Percentiles rank a stretch among this genome's conserved stretches.
These are phyloP conservation scores for Pseudodiploospora longispora DNA, from an alignment of 2,329 filamentous ascomycete species.

Conservation along the genomic window DNA sequence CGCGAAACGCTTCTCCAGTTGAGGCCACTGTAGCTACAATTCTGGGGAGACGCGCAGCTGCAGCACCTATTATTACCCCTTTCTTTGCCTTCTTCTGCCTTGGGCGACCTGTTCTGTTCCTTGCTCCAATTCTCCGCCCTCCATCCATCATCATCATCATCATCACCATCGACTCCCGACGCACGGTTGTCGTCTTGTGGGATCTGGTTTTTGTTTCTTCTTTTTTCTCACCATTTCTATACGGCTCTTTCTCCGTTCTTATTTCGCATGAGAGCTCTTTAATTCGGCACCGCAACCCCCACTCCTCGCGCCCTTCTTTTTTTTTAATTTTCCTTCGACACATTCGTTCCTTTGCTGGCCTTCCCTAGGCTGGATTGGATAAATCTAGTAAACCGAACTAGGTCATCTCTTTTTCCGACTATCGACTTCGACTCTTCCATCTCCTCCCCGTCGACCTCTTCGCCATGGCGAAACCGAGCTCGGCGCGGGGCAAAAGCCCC, in stretches of 20 bases:
- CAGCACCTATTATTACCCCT: constrained; percentile 6
- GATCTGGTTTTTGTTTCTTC: no score
- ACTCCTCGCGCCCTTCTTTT: constrained; percentile 10
- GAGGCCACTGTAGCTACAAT: constrained; percentile 33
- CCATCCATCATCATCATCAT: no score
- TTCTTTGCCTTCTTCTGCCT: neutral
- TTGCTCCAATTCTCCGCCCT: no score
- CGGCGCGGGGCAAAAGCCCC: constrained; percentile 28
- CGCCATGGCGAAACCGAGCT: constrained; percentile 27
- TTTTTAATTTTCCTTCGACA: constrained; percentile 14
- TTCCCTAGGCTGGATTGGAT: no score
- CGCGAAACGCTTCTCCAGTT: constrained; percentile 11
- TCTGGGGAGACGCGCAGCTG: constrained; percentile 13
- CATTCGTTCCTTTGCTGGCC: constrained; percentile 8
- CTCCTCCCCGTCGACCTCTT: constrained; percentile 3
- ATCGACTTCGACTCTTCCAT: constrained; percentile 2
- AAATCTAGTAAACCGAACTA: neutral
- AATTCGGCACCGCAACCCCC: constrained; percentile 1
- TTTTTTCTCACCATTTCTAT: no score
- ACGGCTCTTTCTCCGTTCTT: no score
- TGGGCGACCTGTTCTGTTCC: constrained; percentile 4
- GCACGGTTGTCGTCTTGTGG: no score
- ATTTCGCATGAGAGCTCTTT: no score
- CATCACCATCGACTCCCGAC: no score
- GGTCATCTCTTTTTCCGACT: constrained; percentile 1